Evolutionary conservation across 768 basidiomycete genomes (phyloP), one percentile per base, ranked within the genome.

Genomic region (Suillus americanus): DNA sequence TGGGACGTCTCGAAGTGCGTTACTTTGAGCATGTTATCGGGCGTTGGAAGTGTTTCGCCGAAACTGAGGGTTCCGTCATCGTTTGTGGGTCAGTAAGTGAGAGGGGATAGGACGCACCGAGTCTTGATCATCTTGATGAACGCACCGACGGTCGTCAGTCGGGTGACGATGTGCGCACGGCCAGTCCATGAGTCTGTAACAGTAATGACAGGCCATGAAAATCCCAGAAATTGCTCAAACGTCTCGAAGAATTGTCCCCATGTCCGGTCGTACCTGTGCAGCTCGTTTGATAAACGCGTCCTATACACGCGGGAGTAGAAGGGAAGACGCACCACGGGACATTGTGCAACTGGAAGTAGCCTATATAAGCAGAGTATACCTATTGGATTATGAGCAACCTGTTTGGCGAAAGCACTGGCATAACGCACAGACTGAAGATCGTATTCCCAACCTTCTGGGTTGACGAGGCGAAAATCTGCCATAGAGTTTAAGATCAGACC

Each of bases 91-190:
- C 16, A 54, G 43, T 30, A 40, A 20, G 46, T 57, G 33, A 28
- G 30, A 46, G 46, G 54, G 25, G 61, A 38, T 35, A 23, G 51
- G 62, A 50, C 38, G 37, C 66, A 87, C 90, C 91, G 84, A 3
- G 89, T 91, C 78, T 91, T 91, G 70, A 94, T 87, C 92, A 94
- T 94, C 78, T 89, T 91, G 56, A 92, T 75, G 69, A 94, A 94
- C 1, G 90, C 87, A 5, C 84, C 83, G 56, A 94, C 81, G 38
- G 89, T 89, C 4, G 81, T 87, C 66, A 86, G 76, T 55, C 89
- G 84, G n/a, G 91, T 93, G 28, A 91, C 91, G 62, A 94, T 89
- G 73, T 94, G 92, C 0, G 90, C 86, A 66, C 83, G 82, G 20
- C 90, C 88, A 1, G 92, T 91, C 73, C 81, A 83, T 50, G 80